Conservation (phyloP, 495 filamentous ascomycete species). For the Talaromyces proteolyticus region DNA sequence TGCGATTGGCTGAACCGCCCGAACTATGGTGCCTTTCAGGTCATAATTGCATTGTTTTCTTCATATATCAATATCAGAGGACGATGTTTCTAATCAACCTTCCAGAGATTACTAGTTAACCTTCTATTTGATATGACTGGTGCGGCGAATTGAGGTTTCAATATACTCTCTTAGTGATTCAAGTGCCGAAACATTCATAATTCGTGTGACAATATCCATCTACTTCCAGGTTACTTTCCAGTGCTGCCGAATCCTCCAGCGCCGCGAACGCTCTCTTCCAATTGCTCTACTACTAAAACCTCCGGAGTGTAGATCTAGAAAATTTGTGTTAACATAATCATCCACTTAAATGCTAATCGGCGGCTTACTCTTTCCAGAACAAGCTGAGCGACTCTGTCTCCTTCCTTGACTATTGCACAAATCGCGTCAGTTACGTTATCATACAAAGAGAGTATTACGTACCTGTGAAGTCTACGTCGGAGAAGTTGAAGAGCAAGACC, state of each 20-base stretch:
- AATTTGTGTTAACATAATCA: constrained; percentile 9
- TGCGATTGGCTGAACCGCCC: not conserved
- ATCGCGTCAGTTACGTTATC: not conserved
- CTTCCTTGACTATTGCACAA: constrained; percentile 55
- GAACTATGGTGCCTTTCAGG: too few species aligned
- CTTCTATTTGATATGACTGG: too few species aligned
- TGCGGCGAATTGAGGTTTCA: too few species aligned
- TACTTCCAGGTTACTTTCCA: constrained; percentile 30
- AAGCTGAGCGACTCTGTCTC: constrained; percentile 89
- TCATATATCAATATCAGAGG: too few species aligned
- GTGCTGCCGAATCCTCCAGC: constrained; percentile 94
- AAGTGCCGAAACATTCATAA: not conserved
- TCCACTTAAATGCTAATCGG: not conserved
- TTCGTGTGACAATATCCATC: not conserved
- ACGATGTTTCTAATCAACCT: too few species aligned
- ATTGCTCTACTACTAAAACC: constrained; percentile 75
- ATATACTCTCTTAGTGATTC: too few species aligned
- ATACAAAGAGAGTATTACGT: constrained; percentile 4
- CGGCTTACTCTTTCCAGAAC: constrained; percentile 69
- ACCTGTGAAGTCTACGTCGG: constrained; percentile 68
- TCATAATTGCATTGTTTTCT: too few species aligned
- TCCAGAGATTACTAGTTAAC: too few species aligned
- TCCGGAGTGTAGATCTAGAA: constrained; percentile 80
- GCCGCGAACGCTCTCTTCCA: constrained; percentile 87
- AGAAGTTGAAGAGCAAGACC: constrained; percentile 90